A percentile compares a stretch with the other conserved stretches of the same genome.
phyloP scores from a whole-genome alignment of 163 green algal species.

The Scenedesmus sp. region DNA sequence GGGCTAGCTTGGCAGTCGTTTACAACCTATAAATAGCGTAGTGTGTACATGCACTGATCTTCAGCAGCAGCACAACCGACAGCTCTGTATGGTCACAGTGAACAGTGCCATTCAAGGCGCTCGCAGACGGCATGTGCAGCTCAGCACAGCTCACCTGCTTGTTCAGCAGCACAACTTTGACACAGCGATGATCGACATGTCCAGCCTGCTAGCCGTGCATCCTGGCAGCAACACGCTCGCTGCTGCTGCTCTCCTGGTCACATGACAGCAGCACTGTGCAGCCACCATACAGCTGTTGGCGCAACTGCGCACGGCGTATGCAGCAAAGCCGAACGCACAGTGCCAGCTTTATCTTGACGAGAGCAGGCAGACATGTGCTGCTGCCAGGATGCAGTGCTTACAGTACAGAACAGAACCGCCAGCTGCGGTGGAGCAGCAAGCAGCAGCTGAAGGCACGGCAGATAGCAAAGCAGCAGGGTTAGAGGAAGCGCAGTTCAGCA shows the following conservation, averaged over 20 bases:
- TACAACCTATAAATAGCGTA: not conserved
- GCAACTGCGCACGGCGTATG: not conserved
- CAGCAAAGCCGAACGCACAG: not conserved
- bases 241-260: not conserved
- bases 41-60: not conserved
- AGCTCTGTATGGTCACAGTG: not conserved
- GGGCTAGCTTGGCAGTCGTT: not conserved
- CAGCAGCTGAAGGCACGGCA: not conserved
- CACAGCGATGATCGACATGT: not conserved
- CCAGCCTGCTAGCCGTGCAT: not conserved
- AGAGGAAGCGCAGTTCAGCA: not conserved
- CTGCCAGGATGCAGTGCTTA: not conserved
- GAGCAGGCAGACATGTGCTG: not conserved
- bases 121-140: constrained; percentile 1
- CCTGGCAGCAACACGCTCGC: not conserved
- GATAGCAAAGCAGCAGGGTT: not conserved
- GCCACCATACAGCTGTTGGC: not conserved
- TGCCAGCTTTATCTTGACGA: not conserved
- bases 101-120: constrained; percentile 5
- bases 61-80: not conserved
- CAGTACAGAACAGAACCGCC: not conserved
- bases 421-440: not conserved
- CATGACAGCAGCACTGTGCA: constrained; percentile 5
- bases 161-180: not conserved
- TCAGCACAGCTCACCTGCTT: not conserved